phyloP scores from a whole-genome alignment of 129 eudicot genomes.

The Saposhnikovia divaricata region DNA sequence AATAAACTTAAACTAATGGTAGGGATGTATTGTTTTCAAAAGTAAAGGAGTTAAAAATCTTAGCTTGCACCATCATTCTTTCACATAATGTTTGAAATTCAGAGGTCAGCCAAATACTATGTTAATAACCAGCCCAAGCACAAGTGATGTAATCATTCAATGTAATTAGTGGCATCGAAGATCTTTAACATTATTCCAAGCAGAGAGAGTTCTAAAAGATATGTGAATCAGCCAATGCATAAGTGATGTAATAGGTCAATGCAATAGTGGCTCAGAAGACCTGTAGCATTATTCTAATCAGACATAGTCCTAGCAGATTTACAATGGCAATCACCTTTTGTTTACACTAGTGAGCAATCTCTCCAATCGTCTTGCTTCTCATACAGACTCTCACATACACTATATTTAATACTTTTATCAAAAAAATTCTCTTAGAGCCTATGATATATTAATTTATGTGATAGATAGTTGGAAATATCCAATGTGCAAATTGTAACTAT shows the following conservation, averaged over 20 bases:
- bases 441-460: not conserved
- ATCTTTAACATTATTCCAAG: not conserved
- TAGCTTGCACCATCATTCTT: not conserved
- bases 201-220: not conserved
- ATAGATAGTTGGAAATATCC: not conserved
- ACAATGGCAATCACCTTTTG: not conserved
- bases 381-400: not conserved
- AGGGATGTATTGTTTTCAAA: not conserved
- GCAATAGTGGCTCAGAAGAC: not conserved
- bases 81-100: no score
- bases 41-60: not conserved
- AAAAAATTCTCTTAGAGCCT: not conserved
- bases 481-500: not conserved
- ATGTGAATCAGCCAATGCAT: not conserved
- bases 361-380: not conserved
- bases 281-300: not conserved
- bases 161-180: not conserved
- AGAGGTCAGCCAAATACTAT: no score
- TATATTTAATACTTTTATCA: not conserved
- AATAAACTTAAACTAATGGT: not conserved
- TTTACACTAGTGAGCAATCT: not conserved
- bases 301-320: not conserved
- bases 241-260: not conserved
- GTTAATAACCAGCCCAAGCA: not conserved
- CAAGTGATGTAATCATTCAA: not conserved